These are phyloP conservation scores for Casuarina cunninghamiana DNA, from an alignment of 306 rosid species.

Conservation along the genomic window DNA sequence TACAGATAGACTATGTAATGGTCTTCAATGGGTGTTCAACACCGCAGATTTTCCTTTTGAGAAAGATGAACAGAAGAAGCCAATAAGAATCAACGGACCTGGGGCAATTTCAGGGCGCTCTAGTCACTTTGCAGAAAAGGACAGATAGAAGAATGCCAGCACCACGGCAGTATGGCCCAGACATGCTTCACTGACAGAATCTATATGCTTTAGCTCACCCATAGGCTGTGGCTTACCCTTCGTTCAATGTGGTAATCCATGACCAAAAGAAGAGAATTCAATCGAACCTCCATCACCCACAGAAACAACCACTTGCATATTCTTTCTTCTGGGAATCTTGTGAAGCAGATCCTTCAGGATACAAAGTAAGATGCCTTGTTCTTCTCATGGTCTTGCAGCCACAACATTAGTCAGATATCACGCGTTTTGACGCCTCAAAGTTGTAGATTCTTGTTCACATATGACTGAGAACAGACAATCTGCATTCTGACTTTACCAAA, in stretches of 20 bases:
- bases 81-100: background rate
- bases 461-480: constrained; percentile 22
- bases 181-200: constrained; percentile 30
- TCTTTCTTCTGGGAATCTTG: constrained; percentile 21
- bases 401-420: background rate
- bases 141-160: constrained; percentile 7
- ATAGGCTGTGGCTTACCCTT: constrained; percentile 18
- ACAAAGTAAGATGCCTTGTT: background rate
- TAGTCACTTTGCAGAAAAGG: constrained; percentile 8
- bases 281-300: constrained; percentile 39
- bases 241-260: constrained; percentile 24
- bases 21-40: background rate
- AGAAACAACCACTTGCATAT: constrained; percentile 27
- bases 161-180: constrained; percentile 1
- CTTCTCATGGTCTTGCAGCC: background rate
- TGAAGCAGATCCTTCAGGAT: constrained; percentile 1
- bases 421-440: constrained; percentile 15
- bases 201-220: constrained; percentile 17
- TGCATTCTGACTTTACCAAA: constrained; percentile 21
- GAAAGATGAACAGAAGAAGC: background rate
- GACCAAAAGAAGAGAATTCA: constrained; percentile 25
- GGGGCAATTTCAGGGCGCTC: constrained; percentile 4
- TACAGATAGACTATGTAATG: constrained; percentile 26
- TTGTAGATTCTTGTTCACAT: constrained; percentile 11
- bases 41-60: constrained; percentile 16